Conservation (phyloP, 257 asterid genomes). For the Solanum medicagineum region DNA sequence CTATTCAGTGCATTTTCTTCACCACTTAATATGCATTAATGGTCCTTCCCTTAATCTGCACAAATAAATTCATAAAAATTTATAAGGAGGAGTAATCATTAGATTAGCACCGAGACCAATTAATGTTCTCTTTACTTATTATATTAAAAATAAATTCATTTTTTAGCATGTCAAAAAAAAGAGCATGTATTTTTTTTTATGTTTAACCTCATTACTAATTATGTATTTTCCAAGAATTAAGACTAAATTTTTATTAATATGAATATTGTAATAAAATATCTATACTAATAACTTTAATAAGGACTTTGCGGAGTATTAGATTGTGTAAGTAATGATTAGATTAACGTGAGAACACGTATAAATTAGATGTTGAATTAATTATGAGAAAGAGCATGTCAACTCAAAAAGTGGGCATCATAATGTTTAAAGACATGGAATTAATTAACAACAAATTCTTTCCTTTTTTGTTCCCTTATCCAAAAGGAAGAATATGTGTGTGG, state of each 20-base stretch:
- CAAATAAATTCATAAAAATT: neutral
- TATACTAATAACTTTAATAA: no score
- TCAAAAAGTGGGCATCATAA: neutral
- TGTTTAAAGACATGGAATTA: neutral
- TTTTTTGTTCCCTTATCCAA: neutral
- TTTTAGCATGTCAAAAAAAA: neutral
- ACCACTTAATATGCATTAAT: neutral
- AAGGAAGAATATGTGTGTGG: neutral
- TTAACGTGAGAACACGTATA: neutral
- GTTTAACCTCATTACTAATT: neutral
- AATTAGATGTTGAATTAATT: neutral
- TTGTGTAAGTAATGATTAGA: neutral
- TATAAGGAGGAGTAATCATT: neutral
- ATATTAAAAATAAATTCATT: no score
- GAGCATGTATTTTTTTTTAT: no score
- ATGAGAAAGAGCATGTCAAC: neutral
- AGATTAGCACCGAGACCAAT: neutral
- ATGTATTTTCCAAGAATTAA: neutral
- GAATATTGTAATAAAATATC: no score
- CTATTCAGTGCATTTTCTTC: neutral
- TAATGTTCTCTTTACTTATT: no score
- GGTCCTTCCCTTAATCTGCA: neutral
- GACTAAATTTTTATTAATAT: no score
- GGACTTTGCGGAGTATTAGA: neutral
- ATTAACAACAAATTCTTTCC: neutral